These are phyloP conservation scores for Termitomyces sp. DNA, from an alignment of 1,284 basidiomycete species.

Conservation along the genomic window DNA sequence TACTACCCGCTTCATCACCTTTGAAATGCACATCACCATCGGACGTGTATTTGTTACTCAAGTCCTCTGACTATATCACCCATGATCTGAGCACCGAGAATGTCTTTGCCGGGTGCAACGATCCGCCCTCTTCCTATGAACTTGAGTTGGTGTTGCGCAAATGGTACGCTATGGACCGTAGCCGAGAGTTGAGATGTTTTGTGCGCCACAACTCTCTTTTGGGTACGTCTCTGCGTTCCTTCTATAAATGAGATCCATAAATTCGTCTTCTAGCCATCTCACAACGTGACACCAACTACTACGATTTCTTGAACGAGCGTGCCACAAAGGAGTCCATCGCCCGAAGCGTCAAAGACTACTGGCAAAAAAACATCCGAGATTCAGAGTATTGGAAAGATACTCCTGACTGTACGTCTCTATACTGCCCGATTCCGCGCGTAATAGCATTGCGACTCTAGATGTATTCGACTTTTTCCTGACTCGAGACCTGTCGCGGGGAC, in stretches of 20 bases:
- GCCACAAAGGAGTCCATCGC: constrained; percentile 52
- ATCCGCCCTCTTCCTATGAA: constrained; percentile 36
- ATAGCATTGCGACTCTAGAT: constrained; percentile 44
- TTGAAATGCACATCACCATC: constrained; percentile 83
- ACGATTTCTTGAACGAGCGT: constrained; percentile 77
- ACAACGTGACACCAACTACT: constrained; percentile 89
- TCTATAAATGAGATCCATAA: neutral
- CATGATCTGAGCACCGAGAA: constrained; percentile 67
- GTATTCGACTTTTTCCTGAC: constrained; percentile 85
- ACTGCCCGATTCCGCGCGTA: neutral
- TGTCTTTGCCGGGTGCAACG: constrained; percentile 61
- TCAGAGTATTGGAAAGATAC: constrained; percentile 49
- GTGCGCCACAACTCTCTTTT: constrained; percentile 66
- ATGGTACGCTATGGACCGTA: constrained; percentile 83
- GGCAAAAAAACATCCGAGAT: constrained; percentile 58
- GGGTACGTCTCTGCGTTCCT: constrained; percentile 43
- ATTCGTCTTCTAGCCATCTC: constrained; percentile 56
- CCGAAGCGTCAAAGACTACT: constrained; percentile 56
- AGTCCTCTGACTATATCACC: constrained; percentile 86
- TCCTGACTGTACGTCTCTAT: constrained; percentile 53
- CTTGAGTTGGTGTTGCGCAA: constrained; percentile 90
- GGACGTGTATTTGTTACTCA: constrained; percentile 90
- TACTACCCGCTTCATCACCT: constrained; percentile 81
- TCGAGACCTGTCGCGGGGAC: constrained; percentile 67
- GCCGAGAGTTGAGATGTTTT: constrained; percentile 85